Evolutionary conservation across 1,284 basidiomycete species (phyloP), one percentile per base, ranked within the genome.

Genomic region (Irpex lacteus): DNA sequence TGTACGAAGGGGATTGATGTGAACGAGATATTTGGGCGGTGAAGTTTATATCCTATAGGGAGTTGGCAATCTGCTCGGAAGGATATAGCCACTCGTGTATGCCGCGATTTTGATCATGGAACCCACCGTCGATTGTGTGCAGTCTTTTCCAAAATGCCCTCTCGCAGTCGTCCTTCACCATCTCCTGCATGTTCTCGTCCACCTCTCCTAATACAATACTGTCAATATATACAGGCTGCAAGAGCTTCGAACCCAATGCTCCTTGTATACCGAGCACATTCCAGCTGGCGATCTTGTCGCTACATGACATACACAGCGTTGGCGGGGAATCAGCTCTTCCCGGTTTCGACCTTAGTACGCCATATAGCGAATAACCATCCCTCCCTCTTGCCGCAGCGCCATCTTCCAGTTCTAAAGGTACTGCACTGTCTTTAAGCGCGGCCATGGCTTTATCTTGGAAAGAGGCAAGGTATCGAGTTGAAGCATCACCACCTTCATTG

Each of bases 251-350:
- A 9, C 19, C 19, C 54, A 96, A 76, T 0, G 90, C 89, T 2
- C 95, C 95, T 72, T 96, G 94, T n/a, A 96, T 79, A 0, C 95
- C 95, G 1, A 94, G 76, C 0, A 90, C 85, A 66, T 80, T 85
- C 93, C 94, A 98, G 1, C 82, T 76, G 0, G 93, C 92, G 53
- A 98, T 89, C 76, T 98, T 98, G 76, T 98, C 95, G 68, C 91
- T 94, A 75, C 95, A 97, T 0, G 92, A 92, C 86, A 96, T 92
- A 68, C 85, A 94, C 1, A 84, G 75, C 1, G 95, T 93, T 0
- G 89, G 86, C 0, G 88, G 88, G 0, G 92, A 90, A 73, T 97
- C 95, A 0, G 91, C 88, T 61, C 95, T 86, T 7, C 92, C 95
- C 1, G 95, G 95, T 73, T 97, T 98, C 1, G 95, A 96, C 34